Percentiles rank a stretch among this genome's conserved stretches.
Evolutionary conservation across 2,329 filamentous ascomycete genomes (phyloP).

Genomic region (Fusarium sp.): DNA sequence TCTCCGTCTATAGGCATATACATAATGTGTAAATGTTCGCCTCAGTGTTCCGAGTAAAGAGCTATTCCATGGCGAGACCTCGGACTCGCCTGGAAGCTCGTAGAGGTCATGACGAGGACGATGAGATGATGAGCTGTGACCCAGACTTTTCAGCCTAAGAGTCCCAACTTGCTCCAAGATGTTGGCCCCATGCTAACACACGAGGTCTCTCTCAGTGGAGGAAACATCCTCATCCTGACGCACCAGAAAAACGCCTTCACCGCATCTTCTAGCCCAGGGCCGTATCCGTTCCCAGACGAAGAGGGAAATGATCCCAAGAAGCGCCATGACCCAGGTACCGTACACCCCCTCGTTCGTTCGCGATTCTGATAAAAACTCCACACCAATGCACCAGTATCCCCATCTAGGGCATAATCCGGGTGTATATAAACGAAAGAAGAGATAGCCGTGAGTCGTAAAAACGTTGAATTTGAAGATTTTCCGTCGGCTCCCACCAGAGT

Average conservation of each 20-base stretch:
- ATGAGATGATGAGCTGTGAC: not conserved
- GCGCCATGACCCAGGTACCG: not conserved
- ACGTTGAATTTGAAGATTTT: not conserved
- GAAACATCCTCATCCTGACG: not conserved
- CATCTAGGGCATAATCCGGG: not conserved
- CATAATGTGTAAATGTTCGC: not conserved
- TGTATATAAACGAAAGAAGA: not conserved
- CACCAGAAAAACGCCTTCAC: not conserved
- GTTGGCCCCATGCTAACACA: not conserved
- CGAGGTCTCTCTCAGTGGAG: not conserved
- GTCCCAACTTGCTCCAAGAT: not conserved
- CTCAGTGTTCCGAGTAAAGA: not conserved
- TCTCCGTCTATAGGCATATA: not conserved
- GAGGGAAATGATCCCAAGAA: not conserved
- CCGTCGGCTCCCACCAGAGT: not conserved
- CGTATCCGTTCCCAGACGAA: not conserved
- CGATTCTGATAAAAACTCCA: constrained; percentile 1
- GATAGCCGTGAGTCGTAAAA: not conserved
- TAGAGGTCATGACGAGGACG: not conserved
- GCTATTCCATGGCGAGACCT: not conserved
- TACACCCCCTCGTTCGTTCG: not conserved
- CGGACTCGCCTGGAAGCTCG: not conserved
- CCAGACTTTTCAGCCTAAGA: not conserved
- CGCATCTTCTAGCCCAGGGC: not conserved
- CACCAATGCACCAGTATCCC: not conserved